phyloP scores from a whole-genome alignment of 768 basidiomycete species.

The Tephrocybe sp. region DNA sequence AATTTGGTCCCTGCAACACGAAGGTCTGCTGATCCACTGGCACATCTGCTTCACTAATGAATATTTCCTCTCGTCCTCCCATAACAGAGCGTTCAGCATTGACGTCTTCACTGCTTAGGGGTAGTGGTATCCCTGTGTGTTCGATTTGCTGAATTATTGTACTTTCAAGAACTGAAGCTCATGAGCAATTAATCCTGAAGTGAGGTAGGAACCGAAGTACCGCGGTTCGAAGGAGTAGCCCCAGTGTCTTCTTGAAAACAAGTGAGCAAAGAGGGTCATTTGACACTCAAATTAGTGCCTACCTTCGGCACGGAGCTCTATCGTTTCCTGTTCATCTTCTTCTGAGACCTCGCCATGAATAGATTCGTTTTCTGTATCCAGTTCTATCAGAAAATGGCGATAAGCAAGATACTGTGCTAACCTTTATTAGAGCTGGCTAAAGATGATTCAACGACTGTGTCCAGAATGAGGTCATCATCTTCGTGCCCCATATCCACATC shows the following conservation, averaged over 20 bases:
- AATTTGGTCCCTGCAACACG: no score
- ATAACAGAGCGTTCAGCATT: slow-evolving; percentile 1
- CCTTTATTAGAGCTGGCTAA: slow-evolving; percentile 22
- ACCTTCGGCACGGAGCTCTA: neutral
- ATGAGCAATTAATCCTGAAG: slow-evolving; percentile 21
- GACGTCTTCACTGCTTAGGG: slow-evolving; percentile 8
- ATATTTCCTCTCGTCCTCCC: neutral
- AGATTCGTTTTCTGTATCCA: slow-evolving; percentile 18
- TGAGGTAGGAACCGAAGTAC: slow-evolving; percentile 16
- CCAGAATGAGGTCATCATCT: slow-evolving; percentile 2
- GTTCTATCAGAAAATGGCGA: no score
- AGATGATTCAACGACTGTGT: slow-evolving; percentile 15
- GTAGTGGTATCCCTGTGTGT: neutral
- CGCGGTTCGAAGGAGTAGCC: slow-evolving; percentile 3
- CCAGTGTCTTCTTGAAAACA: slow-evolving; percentile 1
- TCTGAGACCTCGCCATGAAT: neutral
- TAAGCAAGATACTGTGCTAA: neutral
- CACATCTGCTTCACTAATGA: no score
- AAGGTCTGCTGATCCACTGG: no score
- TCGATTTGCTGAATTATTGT: neutral
- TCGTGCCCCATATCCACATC: slow-evolving; percentile 10
- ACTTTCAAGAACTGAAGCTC: slow-evolving; percentile 22
- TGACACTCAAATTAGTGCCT: neutral
- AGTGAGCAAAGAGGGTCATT: neutral
- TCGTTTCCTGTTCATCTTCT: neutral